Evolutionary conservation across 257 asterid genomes (phyloP), one percentile per base, ranked within the genome.

Genomic region (Linaria vulgaris): DNA sequence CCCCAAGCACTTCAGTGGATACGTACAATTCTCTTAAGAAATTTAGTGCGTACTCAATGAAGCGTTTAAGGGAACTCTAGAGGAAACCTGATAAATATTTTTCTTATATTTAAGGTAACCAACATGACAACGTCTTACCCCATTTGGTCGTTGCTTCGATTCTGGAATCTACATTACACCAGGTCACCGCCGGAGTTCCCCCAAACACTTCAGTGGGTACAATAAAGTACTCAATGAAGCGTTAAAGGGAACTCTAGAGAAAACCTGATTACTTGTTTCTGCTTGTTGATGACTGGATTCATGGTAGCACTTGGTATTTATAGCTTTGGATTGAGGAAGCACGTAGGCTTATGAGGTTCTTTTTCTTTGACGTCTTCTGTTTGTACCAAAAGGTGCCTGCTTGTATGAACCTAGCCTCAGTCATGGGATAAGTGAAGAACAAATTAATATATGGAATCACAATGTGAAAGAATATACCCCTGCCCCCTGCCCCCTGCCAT

Each of bases 161-260:
- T 27, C 6, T 27, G 34, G 34, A 27, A 27, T 27, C 6, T 3
- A 27, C 6, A 27, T 9, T 17, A 15, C 19, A 27, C 34, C 34
- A 27, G 34, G 6, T 27, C 34, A 27, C 34, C 34, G 34, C 34
- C 4, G 34, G 34, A 27, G 34, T 27, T 27, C 34, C 34, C 34
- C 34, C 34, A 27, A 27, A 6, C 34, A 27, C 34, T 27, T 27
- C 34, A 27, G 34, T 27, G 34, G 34, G 4, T 27, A 27, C 34
- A 27, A 27, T 27, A 27, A 27, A 27, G 34, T 27, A 27, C 34
- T 27, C 34, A 27, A 27, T 27, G 34, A 53, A 24, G 59, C 59
- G 39, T 53, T 17, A 11, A 34, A 53, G 27, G 59, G 59, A 53
- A 53, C 59, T 53, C 39, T 34, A 53, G 59, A 53, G 59, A 34